These are phyloP conservation scores for Phialemonium atrogriseum DNA, from an alignment of 2,329 filamentous ascomycete species.

Conservation along the genomic window DNA sequence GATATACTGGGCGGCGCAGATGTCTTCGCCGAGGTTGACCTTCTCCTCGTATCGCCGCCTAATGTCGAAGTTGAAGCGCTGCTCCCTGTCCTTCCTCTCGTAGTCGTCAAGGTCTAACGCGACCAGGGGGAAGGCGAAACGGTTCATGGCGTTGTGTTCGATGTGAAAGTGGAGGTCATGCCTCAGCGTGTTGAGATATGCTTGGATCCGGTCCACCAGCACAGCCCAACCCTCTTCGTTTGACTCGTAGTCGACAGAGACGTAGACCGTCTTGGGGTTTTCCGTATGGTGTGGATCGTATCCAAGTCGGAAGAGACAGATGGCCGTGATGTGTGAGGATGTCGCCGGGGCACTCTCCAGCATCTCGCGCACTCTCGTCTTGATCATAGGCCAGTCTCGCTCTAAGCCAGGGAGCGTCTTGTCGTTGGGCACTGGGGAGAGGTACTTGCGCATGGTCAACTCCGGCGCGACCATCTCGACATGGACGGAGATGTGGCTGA, in stretches of 20 bases:
- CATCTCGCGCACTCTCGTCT: not conserved
- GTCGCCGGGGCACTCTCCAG: not conserved
- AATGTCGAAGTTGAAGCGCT: too few species aligned
- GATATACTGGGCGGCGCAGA: too few species aligned
- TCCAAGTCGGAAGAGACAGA: not conserved
- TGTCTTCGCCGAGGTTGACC: conserved; percentile 1
- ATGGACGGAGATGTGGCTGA: too few species aligned
- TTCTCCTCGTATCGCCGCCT: not conserved
- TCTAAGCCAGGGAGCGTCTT: not conserved
- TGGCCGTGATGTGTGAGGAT: not conserved
- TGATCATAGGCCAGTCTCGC: conserved; percentile 1
- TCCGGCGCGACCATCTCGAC: conserved; percentile 2
- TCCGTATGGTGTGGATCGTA: not conserved
- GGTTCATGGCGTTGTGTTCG: conserved; percentile 3
- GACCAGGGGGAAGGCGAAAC: too few species aligned
- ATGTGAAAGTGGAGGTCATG: conserved; percentile 2
- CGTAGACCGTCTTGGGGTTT: conserved; percentile 2
- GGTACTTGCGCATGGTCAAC: not conserved
- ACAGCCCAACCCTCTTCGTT: not conserved
- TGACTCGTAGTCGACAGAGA: conserved; percentile 2
- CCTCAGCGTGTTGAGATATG: not conserved
- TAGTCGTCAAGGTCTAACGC: too few species aligned
- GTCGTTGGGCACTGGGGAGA: not conserved
- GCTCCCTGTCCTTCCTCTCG: not conserved
- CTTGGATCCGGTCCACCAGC: not conserved